phyloP scores from a whole-genome alignment of 768 basidiomycete genomes.

The Rhodotorula graminis region DNA sequence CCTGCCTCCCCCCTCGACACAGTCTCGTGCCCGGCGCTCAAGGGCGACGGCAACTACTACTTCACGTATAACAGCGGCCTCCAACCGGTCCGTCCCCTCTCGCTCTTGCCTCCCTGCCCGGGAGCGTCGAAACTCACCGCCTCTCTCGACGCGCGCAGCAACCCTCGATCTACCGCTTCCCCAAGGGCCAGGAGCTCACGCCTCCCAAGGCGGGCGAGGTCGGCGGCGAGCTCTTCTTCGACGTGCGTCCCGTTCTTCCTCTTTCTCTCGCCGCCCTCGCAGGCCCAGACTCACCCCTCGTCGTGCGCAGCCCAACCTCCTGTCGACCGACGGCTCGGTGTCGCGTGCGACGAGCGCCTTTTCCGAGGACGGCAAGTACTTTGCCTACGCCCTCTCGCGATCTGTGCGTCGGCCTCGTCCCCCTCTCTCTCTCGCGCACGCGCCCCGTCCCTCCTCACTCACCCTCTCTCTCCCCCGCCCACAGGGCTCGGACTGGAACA shows the following conservation, averaged over 20 bases:
- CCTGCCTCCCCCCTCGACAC: slow-evolving; percentile 47
- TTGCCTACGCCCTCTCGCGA: slow-evolving; percentile 48
- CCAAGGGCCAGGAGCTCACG: slow-evolving; percentile 25
- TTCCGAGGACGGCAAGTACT: slow-evolving; percentile 65
- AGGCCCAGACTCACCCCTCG: neutral
- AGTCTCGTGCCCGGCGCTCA: slow-evolving; percentile 60
- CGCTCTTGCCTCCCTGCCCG: neutral
- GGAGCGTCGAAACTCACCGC: too few species aligned
- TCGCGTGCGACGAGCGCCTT: slow-evolving; percentile 60
- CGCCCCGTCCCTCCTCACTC: neutral
- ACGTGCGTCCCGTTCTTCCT: slow-evolving; percentile 51
- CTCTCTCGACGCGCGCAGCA: slow-evolving; percentile 48
- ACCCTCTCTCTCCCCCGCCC: neutral
- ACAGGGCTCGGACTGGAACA: slow-evolving; percentile 44
- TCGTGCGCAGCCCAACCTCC: slow-evolving; percentile 60
- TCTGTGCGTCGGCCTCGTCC: slow-evolving; percentile 1
- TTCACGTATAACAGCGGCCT: slow-evolving; percentile 62
- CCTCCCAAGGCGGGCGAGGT: slow-evolving; percentile 45
- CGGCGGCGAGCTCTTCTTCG: slow-evolving; percentile 71
- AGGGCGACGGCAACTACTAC: slow-evolving; percentile 69
- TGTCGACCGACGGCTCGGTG: slow-evolving; percentile 68
- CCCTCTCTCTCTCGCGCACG: too few species aligned
- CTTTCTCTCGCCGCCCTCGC: neutral
- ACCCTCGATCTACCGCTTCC: slow-evolving; percentile 59
- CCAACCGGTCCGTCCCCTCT: slow-evolving; percentile 57